A percentile compares a stretch with the other conserved stretches of the same genome.
phyloP scores from a whole-genome alignment of 2,329 filamentous ascomycete genomes.

The Aaosphaeria pasadenensis region DNA sequence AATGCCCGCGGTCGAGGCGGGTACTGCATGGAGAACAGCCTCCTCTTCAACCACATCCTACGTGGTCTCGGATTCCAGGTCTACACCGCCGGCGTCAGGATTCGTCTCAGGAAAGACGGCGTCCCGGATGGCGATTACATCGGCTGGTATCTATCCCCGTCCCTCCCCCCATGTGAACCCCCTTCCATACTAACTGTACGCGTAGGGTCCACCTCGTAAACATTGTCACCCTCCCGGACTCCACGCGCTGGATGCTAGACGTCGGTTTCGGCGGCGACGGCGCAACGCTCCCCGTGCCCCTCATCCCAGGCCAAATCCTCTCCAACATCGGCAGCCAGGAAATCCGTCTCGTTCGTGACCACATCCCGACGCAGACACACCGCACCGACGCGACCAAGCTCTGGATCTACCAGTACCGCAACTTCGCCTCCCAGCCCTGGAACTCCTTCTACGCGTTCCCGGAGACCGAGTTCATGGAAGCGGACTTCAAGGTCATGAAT shows the following conservation, averaged over 20 bases:
- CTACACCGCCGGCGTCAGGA: slow-evolving; percentile 54
- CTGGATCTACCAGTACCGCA: slow-evolving; percentile 63
- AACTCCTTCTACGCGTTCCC: slow-evolving; percentile 44
- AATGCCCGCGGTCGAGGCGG: slow-evolving; percentile 49
- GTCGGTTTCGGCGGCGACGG: slow-evolving; percentile 65
- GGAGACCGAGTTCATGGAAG: slow-evolving; percentile 38
- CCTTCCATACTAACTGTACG: not conserved
- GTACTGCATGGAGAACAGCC: slow-evolving; percentile 60
- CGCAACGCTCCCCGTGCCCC: slow-evolving; percentile 55
- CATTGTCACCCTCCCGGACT: slow-evolving; percentile 54
- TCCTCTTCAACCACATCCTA: slow-evolving; percentile 55
- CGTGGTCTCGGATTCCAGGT: slow-evolving; percentile 51
- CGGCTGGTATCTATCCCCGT: slow-evolving; percentile 46
- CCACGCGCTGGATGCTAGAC: slow-evolving; percentile 55
- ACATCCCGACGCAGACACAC: slow-evolving; percentile 46
- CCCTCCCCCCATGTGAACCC: not conserved
- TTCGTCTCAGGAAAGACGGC: slow-evolving; percentile 32
- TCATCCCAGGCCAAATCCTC: slow-evolving; percentile 43
- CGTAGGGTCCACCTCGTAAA: slow-evolving; percentile 58
- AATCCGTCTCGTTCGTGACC: slow-evolving; percentile 52
- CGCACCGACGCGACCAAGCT: slow-evolving; percentile 40
- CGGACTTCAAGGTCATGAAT: slow-evolving; percentile 42
- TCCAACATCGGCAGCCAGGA: slow-evolving; percentile 55
- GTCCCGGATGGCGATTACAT: slow-evolving; percentile 41
- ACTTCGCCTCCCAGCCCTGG: slow-evolving; percentile 34